These are phyloP conservation scores for Quercus phellos DNA, from an alignment of 331 rosid species.

Conservation along the genomic window DNA sequence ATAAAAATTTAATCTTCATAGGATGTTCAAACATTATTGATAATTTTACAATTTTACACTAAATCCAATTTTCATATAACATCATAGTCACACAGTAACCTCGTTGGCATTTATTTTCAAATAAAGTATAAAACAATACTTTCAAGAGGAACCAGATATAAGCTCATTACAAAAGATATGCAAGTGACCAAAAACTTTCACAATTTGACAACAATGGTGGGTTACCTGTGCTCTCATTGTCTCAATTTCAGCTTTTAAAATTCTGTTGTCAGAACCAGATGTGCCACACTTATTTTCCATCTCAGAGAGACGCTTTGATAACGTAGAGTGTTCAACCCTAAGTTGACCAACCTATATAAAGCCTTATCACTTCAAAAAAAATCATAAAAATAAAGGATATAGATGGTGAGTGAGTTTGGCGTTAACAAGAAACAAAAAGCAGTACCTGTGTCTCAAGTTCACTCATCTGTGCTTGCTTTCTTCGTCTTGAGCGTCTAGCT, in stretches of 20 bases:
- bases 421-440: background rate
- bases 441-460: conserved; percentile 13
- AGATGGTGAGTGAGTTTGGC: background rate
- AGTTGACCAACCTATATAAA: conserved; percentile 40
- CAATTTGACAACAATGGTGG: background rate
- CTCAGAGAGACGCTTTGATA: conserved; percentile 46
- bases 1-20: too few relatives aligned
- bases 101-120: background rate
- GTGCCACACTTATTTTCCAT: conserved; percentile 46
- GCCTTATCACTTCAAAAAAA: background rate
- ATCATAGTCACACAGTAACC: background rate
- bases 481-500: conserved; percentile 12
- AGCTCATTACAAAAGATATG: background rate
- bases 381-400: background rate
- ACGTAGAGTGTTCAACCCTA: conserved; percentile 45
- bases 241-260: conserved; percentile 58
- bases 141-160: background rate
- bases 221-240: conserved; percentile 56
- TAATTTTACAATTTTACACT: background rate
- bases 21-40: too few relatives aligned
- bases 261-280: conserved; percentile 53
- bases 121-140: background rate
- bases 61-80: background rate
- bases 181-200: background rate
- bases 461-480: conserved; percentile 5